These are phyloP conservation scores for Strobilomyces echinocephalus DNA, from an alignment of 768 basidiomycete genomes.

Conservation along the genomic window DNA sequence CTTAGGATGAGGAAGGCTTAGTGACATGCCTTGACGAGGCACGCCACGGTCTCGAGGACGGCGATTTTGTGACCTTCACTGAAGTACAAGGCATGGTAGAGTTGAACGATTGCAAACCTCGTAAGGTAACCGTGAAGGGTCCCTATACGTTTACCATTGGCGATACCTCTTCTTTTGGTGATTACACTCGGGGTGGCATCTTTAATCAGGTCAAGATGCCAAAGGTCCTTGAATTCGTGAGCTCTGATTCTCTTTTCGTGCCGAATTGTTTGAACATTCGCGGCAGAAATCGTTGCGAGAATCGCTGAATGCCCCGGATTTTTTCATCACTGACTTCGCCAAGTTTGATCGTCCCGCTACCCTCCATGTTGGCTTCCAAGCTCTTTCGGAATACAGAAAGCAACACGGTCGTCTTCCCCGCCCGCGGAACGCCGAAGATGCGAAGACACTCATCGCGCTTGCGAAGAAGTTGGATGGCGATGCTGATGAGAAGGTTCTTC, in stretches of 20 bases:
- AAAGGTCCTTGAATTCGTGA: constrained; percentile 88
- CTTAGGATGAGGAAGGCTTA: constrained; percentile 78
- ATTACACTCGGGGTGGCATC: constrained; percentile 84
- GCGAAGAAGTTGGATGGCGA: constrained; percentile 77
- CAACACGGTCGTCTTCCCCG: constrained; percentile 68
- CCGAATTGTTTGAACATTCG: constrained; percentile 1
- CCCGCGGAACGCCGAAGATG: constrained; percentile 80
- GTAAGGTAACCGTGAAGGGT: constrained; percentile 90
- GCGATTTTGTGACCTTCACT: constrained; percentile 93
- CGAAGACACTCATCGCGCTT: constrained; percentile 60
- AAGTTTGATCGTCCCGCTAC: constrained; percentile 92
- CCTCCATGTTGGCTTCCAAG: constrained; percentile 93
- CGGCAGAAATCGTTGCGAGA: constrained; percentile 88
- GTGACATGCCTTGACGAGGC: constrained; percentile 97
- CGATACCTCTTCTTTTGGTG: constrained; percentile 72
- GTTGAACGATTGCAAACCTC: constrained; percentile 85
- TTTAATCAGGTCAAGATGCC: constrained; percentile 99
- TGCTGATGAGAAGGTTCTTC: constrained; percentile 74
- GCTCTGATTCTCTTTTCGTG: constrained; percentile 28
- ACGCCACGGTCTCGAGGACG: constrained; percentile 96
- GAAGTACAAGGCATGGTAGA: constrained; percentile 95
- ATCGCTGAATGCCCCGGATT: constrained; percentile 75
- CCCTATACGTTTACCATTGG: constrained; percentile 98
- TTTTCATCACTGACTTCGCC: constrained; percentile 93
- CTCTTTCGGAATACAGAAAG: constrained; percentile 72